These are phyloP conservation scores for Tricholoma terreum DNA, from an alignment of 768 basidiomycete genomes.

Conservation along the genomic window DNA sequence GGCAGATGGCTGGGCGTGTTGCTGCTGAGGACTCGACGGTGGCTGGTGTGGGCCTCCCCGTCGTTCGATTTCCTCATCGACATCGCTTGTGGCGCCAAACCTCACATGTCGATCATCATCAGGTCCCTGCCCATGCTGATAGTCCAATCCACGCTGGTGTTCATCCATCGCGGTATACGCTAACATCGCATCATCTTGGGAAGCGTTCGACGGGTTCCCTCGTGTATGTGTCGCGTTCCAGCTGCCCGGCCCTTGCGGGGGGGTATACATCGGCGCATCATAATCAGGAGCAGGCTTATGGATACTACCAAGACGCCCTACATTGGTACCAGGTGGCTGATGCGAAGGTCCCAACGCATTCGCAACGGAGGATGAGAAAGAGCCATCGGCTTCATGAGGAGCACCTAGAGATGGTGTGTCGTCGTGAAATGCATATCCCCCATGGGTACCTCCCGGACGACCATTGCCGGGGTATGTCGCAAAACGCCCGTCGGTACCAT, in stretches of 20 bases:
- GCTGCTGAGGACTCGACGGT: neutral
- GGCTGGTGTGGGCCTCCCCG: slow-evolving; percentile 11
- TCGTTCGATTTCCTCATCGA: slow-evolving; percentile 33
- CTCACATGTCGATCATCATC: slow-evolving; percentile 34
- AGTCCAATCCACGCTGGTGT: neutral
- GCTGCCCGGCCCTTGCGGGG: slow-evolving; percentile 39
- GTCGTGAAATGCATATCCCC: slow-evolving; percentile 23
- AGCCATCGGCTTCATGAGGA: slow-evolving; percentile 24
- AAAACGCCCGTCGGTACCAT: slow-evolving; percentile 46
- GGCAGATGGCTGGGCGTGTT: slow-evolving; percentile 1
- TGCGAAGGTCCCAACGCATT: slow-evolving; percentile 26
- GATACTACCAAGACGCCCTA: slow-evolving; percentile 1
- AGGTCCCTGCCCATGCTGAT: neutral
- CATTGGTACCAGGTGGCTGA: slow-evolving; percentile 6
- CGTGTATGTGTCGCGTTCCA: slow-evolving; percentile 16
- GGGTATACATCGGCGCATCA: slow-evolving; percentile 25
- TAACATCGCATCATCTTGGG: slow-evolving; percentile 32
- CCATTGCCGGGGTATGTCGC: slow-evolving; percentile 64
- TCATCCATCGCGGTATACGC: slow-evolving; percentile 35
- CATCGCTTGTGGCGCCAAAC: slow-evolving; percentile 41
- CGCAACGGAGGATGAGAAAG: slow-evolving; percentile 36
- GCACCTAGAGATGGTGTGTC: slow-evolving; percentile 25
- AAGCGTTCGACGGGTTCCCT: slow-evolving; percentile 14
- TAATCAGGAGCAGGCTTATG: slow-evolving; percentile 9
- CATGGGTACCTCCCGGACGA: slow-evolving; percentile 18